A percentile compares a stretch with the other conserved stretches of the same genome.
Evolutionary conservation across 2,329 filamentous ascomycete genomes (phyloP).

Genomic region (Pseudogymnoascus sp.): DNA sequence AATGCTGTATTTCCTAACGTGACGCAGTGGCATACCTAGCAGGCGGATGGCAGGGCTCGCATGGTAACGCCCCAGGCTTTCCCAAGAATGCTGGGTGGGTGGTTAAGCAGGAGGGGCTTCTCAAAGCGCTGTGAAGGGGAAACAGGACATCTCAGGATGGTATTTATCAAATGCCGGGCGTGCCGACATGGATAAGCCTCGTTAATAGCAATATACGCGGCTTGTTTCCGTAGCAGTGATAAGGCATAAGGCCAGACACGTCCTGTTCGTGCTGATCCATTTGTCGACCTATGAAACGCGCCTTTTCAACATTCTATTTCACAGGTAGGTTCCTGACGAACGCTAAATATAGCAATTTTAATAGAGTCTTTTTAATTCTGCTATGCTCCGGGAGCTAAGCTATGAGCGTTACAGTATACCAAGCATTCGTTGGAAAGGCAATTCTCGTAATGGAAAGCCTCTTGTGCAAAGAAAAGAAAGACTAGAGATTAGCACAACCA

Average conservation of each 20-base stretch:
- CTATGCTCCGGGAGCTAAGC: not conserved
- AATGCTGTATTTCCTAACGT: not conserved
- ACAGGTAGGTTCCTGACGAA: not conserved
- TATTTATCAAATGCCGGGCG: not conserved
- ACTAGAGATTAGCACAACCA: not conserved
- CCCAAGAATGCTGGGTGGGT: constrained; percentile 30
- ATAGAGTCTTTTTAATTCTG: not conserved
- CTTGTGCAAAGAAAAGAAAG: not conserved
- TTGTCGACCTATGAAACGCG: too few relatives aligned
- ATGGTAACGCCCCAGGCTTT: constrained; percentile 31
- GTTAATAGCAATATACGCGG: too few relatives aligned
- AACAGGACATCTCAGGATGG: not conserved
- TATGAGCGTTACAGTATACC: not conserved
- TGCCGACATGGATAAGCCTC: too few relatives aligned
- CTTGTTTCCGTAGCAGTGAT: too few relatives aligned
- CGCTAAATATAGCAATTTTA: not conserved
- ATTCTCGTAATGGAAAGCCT: not conserved
- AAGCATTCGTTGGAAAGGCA: not conserved
- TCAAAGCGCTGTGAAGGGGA: constrained; percentile 27
- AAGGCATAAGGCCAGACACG: too few relatives aligned
- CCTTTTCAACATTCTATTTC: not conserved
- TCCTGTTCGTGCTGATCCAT: too few relatives aligned
- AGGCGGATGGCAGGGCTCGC: constrained; percentile 27
- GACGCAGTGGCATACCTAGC: constrained; percentile 32
- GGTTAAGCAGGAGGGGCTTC: constrained; percentile 31